Percentiles rank a stretch among this genome's conserved stretches.
phyloP scores from a whole-genome alignment of 257 asterid genomes.

The Paulownia fortunei region DNA sequence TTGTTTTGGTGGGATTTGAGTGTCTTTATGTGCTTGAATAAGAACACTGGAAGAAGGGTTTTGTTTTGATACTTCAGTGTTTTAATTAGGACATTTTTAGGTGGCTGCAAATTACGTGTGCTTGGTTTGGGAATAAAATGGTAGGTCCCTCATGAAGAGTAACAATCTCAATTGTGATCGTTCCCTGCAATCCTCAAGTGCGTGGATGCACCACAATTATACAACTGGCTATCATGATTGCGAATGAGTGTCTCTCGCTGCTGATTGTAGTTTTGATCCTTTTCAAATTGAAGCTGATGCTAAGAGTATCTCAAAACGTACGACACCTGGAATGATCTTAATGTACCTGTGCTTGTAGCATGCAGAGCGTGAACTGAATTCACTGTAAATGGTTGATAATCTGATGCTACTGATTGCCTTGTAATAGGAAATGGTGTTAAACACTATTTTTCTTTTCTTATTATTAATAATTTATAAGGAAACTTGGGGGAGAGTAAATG shows the following conservation, averaged over 20 bases:
- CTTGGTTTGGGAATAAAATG: neutral
- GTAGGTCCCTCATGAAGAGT: neutral
- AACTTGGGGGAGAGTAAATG: neutral
- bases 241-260: constrained; percentile 6
- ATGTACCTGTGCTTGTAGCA: constrained; percentile 1
- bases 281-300: constrained; percentile 24
- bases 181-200: constrained; percentile 5
- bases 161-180: neutral
- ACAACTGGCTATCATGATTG: neutral
- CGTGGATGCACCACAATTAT: neutral
- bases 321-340: neutral
- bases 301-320: constrained; percentile 12
- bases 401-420: constrained; percentile 3
- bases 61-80: neutral
- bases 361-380: neutral
- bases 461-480: neutral
- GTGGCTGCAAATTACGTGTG: neutral
- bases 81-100: neutral
- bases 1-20: neutral
- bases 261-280: constrained; percentile 12
- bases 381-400: constrained; percentile 3
- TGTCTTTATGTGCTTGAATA: neutral
- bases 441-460: neutral
- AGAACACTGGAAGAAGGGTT: neutral
- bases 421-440: neutral